These are phyloP conservation scores for Nephelium lappaceum DNA, from an alignment of 345 rosid genomes.

Conservation along the genomic window DNA sequence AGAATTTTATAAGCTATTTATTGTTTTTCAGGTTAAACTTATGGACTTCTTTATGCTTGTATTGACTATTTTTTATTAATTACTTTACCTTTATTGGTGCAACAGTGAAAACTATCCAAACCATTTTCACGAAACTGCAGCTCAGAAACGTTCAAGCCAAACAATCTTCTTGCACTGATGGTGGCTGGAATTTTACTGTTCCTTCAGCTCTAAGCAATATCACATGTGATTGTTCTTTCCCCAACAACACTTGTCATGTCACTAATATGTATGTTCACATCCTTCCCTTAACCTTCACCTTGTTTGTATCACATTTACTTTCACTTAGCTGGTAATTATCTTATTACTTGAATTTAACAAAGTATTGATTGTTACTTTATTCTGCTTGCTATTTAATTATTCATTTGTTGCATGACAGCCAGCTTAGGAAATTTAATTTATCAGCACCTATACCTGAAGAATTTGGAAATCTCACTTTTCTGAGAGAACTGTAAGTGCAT, in stretches of 20 bases:
- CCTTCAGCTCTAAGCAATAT: slow-evolving; percentile 28
- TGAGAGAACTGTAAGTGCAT: slow-evolving; percentile 56
- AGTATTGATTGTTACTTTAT: too few species aligned
- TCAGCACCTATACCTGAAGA: slow-evolving; percentile 69
- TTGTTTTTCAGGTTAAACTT: background rate
- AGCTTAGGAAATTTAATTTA: slow-evolving; percentile 54
- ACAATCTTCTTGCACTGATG: slow-evolving; percentile 46
- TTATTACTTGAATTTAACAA: background rate
- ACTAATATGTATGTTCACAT: slow-evolving; percentile 49
- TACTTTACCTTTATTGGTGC: slow-evolving; percentile 9
- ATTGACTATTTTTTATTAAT: background rate
- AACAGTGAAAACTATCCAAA: slow-evolving; percentile 53
- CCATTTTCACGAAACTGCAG: slow-evolving; percentile 46
- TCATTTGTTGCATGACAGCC: slow-evolving; percentile 33
- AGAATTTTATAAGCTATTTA: background rate
- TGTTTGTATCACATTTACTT: background rate
- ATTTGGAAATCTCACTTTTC: slow-evolving; percentile 56
- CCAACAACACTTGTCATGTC: slow-evolving; percentile 52
- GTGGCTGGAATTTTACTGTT: slow-evolving; percentile 30
- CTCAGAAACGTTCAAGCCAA: slow-evolving; percentile 31
- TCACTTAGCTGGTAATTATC: background rate
- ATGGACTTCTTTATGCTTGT: background rate
- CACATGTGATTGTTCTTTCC: slow-evolving; percentile 53
- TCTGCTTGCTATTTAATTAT: background rate
- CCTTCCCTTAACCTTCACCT: background rate